These are phyloP conservation scores for Kodamaea laetipori DNA, from an alignment of 805 yeast genomes.

Conservation along the genomic window DNA sequence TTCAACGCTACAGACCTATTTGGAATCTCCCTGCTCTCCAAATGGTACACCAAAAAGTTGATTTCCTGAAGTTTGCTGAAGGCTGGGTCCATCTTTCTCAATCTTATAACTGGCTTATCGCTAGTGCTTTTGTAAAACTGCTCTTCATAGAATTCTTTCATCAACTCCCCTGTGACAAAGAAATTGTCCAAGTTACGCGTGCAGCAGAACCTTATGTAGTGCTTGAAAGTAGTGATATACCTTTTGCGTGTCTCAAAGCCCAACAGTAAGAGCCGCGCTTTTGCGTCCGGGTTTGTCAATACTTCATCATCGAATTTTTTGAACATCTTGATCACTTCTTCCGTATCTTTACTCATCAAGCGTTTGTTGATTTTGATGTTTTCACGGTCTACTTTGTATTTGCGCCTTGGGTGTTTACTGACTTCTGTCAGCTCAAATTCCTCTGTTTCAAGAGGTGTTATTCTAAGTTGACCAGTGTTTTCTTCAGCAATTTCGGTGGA, in stretches of 20 bases:
- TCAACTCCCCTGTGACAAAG: constrained; percentile 18
- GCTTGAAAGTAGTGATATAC: constrained; percentile 21
- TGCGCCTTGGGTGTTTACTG: constrained; percentile 9
- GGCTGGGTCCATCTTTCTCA: constrained; percentile 21
- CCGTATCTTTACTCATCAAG: constrained; percentile 20
- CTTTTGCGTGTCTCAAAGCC: constrained; percentile 20
- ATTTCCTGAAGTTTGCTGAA: constrained; percentile 20
- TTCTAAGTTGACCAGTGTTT: constrained; percentile 1
- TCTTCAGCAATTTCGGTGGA: constrained; percentile 3
- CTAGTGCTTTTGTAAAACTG: constrained; percentile 17
- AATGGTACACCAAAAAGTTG: constrained; percentile 18
- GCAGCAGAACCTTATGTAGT: constrained; percentile 19
- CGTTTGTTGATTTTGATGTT: constrained; percentile 20
- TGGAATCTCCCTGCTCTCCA: constrained; percentile 18
- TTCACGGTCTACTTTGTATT: constrained; percentile 15
- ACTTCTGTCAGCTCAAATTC: constrained; percentile 1
- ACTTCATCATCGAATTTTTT: constrained; percentile 20
- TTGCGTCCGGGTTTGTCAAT: constrained; percentile 18
- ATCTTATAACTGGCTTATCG: constrained; percentile 19
- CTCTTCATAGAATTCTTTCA: constrained; percentile 19
- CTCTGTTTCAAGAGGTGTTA: neutral
- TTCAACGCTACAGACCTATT: constrained; percentile 17
- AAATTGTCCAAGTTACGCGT: constrained; percentile 15
- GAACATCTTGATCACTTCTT: constrained; percentile 19
- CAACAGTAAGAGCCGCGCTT: constrained; percentile 16